Conservation (phyloP, 2,329 filamentous ascomycete species). For the Penicillium sp. region DNA sequence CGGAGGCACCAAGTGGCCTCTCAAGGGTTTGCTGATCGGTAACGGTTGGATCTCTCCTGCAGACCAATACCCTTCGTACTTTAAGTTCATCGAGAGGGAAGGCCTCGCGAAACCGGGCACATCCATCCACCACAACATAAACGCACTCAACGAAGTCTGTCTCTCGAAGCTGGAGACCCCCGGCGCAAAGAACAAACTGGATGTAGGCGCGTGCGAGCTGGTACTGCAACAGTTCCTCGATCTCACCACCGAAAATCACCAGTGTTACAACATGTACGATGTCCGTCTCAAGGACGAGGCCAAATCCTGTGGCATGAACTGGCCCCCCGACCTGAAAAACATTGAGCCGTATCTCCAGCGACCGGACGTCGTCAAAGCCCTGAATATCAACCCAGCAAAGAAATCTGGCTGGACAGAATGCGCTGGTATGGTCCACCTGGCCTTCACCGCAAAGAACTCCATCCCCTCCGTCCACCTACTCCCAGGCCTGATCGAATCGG, state of each 20-base stretch:
- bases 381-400: slow-evolving; percentile 80
- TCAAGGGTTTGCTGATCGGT: slow-evolving; percentile 85
- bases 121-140: slow-evolving; percentile 60
- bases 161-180: slow-evolving; percentile 58
- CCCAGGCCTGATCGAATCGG: slow-evolving; percentile 70
- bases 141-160: slow-evolving; percentile 68
- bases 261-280: slow-evolving; percentile 97
- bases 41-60: slow-evolving; percentile 94
- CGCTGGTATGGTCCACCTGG: slow-evolving; percentile 69
- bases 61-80: slow-evolving; percentile 86
- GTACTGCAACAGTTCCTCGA: slow-evolving; percentile 72
- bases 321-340: slow-evolving; percentile 79
- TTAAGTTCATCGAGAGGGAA: slow-evolving; percentile 75
- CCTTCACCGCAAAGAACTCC: slow-evolving; percentile 70
- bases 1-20: slow-evolving; percentile 62
- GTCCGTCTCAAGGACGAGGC: slow-evolving; percentile 77
- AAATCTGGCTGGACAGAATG: slow-evolving; percentile 90
- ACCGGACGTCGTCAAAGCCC: slow-evolving; percentile 70
- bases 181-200: slow-evolving; percentile 60
- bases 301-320: slow-evolving; percentile 86
- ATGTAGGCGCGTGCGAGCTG: slow-evolving; percentile 68
- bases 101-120: slow-evolving; percentile 67
- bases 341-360: slow-evolving; percentile 83
- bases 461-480: slow-evolving; percentile 70
- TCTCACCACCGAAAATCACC: slow-evolving; percentile 57